Percentiles rank a stretch among this genome's conserved stretches.
Conservation (phyloP, 2,329 filamentous ascomycete species). For the Penicillium sp. region DNA sequence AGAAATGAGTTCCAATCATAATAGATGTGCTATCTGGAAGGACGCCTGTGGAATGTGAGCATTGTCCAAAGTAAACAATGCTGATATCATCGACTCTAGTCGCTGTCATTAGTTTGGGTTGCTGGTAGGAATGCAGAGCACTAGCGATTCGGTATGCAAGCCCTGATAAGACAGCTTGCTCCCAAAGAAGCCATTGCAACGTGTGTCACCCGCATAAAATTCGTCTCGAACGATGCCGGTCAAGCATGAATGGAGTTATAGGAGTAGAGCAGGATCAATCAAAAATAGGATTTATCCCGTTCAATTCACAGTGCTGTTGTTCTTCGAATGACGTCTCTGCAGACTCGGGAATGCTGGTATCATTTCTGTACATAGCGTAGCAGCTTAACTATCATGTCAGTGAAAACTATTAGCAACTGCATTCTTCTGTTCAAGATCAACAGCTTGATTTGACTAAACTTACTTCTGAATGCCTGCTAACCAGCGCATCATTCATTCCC, state of each 20-base stretch:
- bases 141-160: background rate
- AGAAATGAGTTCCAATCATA: background rate
- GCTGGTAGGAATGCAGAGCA: conserved; percentile 5
- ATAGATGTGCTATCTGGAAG: background rate
- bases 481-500: background rate
- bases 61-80: background rate
- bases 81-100: background rate
- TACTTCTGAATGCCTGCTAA: background rate
- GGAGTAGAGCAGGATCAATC: background rate
- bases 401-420: background rate
- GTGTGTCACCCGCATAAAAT: background rate
- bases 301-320: background rate
- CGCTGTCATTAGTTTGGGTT: background rate
- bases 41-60: background rate
- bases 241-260: background rate
- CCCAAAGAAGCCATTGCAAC: background rate
- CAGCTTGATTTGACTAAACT: background rate
- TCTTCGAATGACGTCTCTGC: background rate
- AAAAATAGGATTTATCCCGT: background rate
- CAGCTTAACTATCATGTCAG: background rate
- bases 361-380: background rate
- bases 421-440: background rate
- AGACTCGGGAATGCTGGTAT: background rate
- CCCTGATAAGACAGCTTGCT: background rate
- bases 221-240: background rate